Evolutionary conservation across 2,329 filamentous ascomycete species (phyloP).

Genomic region (Xylaria sp.): DNA sequence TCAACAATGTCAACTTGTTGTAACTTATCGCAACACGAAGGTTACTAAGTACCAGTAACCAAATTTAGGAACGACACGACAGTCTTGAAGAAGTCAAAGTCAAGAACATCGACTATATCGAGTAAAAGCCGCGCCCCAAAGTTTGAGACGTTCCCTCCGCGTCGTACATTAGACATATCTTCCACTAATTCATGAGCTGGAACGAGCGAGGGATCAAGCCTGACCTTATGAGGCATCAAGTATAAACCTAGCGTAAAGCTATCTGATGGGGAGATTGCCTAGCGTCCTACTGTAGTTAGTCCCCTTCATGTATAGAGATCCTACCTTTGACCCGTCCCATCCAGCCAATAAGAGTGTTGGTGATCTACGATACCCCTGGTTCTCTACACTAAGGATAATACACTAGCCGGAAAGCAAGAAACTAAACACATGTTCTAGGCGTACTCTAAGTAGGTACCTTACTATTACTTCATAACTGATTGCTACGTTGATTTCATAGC

Average conservation of each 20-base stretch:
- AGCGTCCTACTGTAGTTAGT: slow-evolving; percentile 9
- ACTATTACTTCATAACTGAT: no score
- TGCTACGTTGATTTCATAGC: no score
- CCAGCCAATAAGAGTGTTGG: slow-evolving; percentile 11
- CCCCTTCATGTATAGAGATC: not conserved
- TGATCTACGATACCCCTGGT: slow-evolving; percentile 13
- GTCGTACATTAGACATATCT: not conserved
- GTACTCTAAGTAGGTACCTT: no score
- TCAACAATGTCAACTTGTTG: not conserved
- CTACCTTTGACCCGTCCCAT: not conserved
- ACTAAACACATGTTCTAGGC: no score
- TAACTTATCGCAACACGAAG: not conserved
- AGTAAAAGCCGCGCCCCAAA: not conserved
- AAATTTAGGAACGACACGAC: not conserved
- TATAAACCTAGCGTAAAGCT: not conserved
- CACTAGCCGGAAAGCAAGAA: no score
- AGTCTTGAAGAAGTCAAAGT: not conserved
- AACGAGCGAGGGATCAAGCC: slow-evolving; percentile 6
- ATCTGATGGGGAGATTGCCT: not conserved
- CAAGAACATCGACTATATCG: not conserved
- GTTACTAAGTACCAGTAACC: not conserved
- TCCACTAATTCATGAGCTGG: not conserved
- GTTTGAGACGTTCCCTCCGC: not conserved
- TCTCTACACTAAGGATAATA: not conserved
- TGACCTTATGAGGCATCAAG: slow-evolving; percentile 7